Base-by-base conservation (phyloP, 2,329 filamentous ascomycete genomes). In the Dryadomyces sulphureus region DNA sequence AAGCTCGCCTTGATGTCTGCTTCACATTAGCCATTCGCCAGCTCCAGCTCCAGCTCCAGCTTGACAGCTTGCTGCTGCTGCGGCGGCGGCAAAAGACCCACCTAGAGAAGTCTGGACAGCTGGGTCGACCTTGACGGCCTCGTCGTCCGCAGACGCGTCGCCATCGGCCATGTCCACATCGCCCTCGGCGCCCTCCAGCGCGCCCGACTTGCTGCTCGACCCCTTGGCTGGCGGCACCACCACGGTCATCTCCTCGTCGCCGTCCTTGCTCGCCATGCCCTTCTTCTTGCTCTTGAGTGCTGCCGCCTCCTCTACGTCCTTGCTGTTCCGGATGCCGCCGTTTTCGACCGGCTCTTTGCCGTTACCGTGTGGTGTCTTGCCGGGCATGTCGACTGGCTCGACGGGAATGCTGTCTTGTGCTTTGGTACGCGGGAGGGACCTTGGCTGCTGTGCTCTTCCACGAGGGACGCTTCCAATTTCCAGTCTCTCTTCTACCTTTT, bases 1-100 rank as follows among this genome's bases (percentile, higher is more conserved):
- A 95, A 95, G 67, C 93, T 95, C 72, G 77, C 81, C 67, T 89
- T 92, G 68, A 98, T 94, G 64, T 95, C 92, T 96, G 36, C 19
- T 5, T 5, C 14, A 20, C 47, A 49, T n/a, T n/a, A n/a, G n/a
- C n/a, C n/a, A n/a, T n/a, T n/a, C n/a, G n/a, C n/a, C n/a, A n/a
- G n/a, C n/a, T 30, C 27, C 9, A 17, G 20, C 4, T 17, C 21
- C 20, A n/a, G n/a, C n/a, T n/a, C n/a, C n/a, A n/a, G n/a, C n/a
- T n/a, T n/a, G n/a, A n/a, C n/a, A n/a, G n/a, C n/a, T n/a, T n/a
- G n/a, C n/a, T n/a, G n/a, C n/a, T n/a, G n/a, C n/a, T n/a, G n/a
- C n/a, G n/a, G n/a, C n/a, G n/a, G 24, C 5, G 16, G 43, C 4
- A 27, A 27, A 16, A n/a, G 17, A 19, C 68, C 59, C 65, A 81